Evolutionary conservation across 441 rosid genomes (phyloP), one percentile per base, ranked within the genome.

Genomic region (Pelargonium myrrhifolium): DNA sequence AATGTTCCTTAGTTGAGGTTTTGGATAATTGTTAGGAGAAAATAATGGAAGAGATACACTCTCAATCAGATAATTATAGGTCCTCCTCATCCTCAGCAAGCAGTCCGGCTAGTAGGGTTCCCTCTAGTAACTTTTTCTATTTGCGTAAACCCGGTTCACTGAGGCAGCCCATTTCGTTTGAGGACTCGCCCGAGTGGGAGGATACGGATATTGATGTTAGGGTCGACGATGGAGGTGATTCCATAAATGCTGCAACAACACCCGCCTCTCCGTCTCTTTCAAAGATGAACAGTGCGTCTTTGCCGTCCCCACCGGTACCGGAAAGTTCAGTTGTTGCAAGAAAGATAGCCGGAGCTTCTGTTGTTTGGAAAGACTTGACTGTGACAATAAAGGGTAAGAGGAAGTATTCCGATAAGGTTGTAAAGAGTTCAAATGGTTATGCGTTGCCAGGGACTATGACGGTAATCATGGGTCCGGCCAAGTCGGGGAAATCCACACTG

Each of bases 141-240:
- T 79, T 92, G 70, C 85, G 97, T 53, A 95, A 91, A 77, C 98
- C 96, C 0, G 98, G 97, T 75, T 86, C 93, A 53, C 78, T 90
- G 53, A 70, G 95, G 71, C 99, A 92, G 69, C 98, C 99, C 65
- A 95, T 95, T 70, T 95, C 99, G 0, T 89, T 95, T 55, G 98
- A 92, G 82, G 99, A 95, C 79, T 95, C 99, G 56, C 99, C 99
- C 6, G 97, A 95, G 61, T 92, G 99, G 99, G 99, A 94, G 73
- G 99, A 93, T 74, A 87, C 96, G 6, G 94, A 92, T 77, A 65
- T 65, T 31, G 98, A 87, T 73, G 85, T 73, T 55, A 89, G 96
- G 81, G 76, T 82, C 81, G 93, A 86, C 56, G 94, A 86, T 66
- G 93, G 94, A 43, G 86, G 85, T 10, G 98, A 94, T 75, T 84